These are phyloP conservation scores for Paraphaeosphaeria minitans DNA, from an alignment of 2,329 filamentous ascomycete species.

Conservation along the genomic window DNA sequence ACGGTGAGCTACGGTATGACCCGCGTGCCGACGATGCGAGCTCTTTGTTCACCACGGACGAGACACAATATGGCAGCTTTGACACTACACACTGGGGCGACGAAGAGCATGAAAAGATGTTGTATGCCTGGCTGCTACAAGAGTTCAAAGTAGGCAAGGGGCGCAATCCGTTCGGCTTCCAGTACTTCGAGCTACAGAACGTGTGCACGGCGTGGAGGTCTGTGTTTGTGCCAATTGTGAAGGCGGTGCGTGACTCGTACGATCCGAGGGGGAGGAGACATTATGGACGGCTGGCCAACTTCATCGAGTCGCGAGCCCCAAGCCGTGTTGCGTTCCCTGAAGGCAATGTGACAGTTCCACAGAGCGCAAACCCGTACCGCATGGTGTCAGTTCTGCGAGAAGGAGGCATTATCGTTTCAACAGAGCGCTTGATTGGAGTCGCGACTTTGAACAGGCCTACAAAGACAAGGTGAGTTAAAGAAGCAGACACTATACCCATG, in stretches of 20 bases:
- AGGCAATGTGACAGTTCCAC: slow-evolving; percentile 26
- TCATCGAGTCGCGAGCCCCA: slow-evolving; percentile 34
- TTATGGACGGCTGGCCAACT: slow-evolving; percentile 40
- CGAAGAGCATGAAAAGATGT: slow-evolving; percentile 37
- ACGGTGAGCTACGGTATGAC: slow-evolving; percentile 35
- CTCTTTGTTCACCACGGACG: slow-evolving; percentile 18
- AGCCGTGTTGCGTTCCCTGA: slow-evolving; percentile 40
- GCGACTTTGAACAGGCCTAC: neutral
- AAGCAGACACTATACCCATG: neutral
- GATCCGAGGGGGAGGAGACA: slow-evolving; percentile 29
- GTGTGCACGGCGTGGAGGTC: slow-evolving; percentile 36
- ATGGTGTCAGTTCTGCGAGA: slow-evolving; percentile 23
- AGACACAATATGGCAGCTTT: slow-evolving; percentile 22
- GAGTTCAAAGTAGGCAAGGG: slow-evolving; percentile 39
- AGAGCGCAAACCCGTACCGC: slow-evolving; percentile 29
- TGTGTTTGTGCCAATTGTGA: slow-evolving; percentile 39
- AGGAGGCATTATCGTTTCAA: neutral
- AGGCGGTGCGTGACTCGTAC: slow-evolving; percentile 36
- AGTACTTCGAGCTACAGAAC: slow-evolving; percentile 36
- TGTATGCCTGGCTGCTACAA: slow-evolving; percentile 42
- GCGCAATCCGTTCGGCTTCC: slow-evolving; percentile 31
- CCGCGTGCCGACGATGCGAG: slow-evolving; percentile 23
- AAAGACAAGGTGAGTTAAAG: neutral
- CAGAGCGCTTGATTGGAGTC: neutral
- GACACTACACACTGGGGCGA: slow-evolving; percentile 35